These are phyloP conservation scores for Kwoniella dendrophila DNA, from an alignment of 768 basidiomycete species.

Conservation along the genomic window DNA sequence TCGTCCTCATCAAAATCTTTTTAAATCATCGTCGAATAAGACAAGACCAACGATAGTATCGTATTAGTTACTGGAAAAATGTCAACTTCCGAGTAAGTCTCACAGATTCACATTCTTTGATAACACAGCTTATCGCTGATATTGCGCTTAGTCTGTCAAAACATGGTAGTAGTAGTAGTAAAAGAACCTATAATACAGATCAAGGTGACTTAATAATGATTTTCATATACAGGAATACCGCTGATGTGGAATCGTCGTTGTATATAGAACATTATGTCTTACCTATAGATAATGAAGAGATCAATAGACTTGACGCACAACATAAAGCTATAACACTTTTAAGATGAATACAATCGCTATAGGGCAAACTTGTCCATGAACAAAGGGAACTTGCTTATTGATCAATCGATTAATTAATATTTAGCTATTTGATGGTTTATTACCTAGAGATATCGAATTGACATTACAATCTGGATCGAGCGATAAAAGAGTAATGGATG, in stretches of 20 bases:
- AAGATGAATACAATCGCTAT: background rate
- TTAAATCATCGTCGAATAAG: no score
- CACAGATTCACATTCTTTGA: no score
- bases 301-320: background rate
- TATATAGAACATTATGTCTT: background rate
- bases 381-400: background rate
- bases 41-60: no score
- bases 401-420: background rate
- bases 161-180: background rate
- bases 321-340: background rate
- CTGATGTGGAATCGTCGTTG: background rate
- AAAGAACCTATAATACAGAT: background rate
- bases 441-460: background rate
- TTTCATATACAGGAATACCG: background rate
- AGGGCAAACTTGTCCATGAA: background rate
- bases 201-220: background rate
- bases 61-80: no score
- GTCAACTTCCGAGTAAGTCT: no score
- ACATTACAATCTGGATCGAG: background rate
- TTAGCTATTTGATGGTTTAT: background rate
- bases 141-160: background rate
- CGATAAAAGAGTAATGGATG: background rate
- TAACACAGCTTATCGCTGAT: background rate
- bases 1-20: no score
- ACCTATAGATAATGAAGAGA: slow-evolving; percentile 2